Evolutionary conservation across 148 eudicot species (phyloP).

Genomic region (Linanthus parryae): DNA sequence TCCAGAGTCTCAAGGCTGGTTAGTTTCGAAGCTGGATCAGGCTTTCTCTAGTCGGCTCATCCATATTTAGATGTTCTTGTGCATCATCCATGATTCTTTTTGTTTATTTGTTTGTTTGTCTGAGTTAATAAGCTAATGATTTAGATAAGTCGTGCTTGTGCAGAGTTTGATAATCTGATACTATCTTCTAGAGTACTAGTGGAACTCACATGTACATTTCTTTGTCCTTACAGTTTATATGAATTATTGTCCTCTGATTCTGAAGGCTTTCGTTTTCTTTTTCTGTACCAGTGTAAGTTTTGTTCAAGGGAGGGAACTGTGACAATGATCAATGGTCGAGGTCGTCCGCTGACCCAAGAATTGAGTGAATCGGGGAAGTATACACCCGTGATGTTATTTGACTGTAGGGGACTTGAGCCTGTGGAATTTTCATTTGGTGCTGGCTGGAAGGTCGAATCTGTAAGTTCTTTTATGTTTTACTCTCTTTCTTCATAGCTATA

Average conservation of each 20-base stretch:
- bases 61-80: too few species aligned
- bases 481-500: too few species aligned
- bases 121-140: too few species aligned
- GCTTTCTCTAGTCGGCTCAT: too few species aligned
- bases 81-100: too few species aligned
- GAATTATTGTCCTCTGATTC: neutral
- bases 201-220: neutral
- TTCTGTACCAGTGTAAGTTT: conserved; percentile 80
- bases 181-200: too few species aligned
- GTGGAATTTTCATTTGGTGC: conserved; percentile 52
- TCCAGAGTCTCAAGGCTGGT: too few species aligned
- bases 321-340: conserved; percentile 54
- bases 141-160: neutral
- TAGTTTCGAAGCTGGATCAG: too few species aligned
- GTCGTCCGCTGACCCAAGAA: conserved; percentile 49
- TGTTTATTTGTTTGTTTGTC: too few species aligned
- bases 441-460: conserved; percentile 86
- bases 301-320: conserved; percentile 71
- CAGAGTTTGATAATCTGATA: conserved; percentile 3
- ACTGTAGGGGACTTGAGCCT: conserved; percentile 87
- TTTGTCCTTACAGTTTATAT: neutral
- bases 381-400: conserved; percentile 72
- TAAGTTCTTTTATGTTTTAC: conserved; percentile 26
- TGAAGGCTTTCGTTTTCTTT: conserved; percentile 5
- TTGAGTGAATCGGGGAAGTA: conserved; percentile 39